Percentiles rank a stretch among this genome's conserved stretches.
Conservation (phyloP, 2,329 filamentous ascomycete species). For the Blastomyces parvus region DNA sequence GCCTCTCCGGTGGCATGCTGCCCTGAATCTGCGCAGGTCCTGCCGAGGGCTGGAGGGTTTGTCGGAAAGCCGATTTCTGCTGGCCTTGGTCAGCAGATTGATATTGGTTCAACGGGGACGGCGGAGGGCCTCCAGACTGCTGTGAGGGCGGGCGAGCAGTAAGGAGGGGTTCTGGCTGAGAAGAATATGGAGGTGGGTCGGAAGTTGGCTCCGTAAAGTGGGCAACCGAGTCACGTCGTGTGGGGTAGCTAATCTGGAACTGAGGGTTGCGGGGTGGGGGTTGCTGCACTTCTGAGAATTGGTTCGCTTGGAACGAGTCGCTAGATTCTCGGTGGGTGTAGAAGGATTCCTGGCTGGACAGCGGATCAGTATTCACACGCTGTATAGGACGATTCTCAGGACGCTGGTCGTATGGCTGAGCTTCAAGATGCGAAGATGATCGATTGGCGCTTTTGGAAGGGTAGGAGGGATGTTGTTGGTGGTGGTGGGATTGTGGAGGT, state of each 20-base stretch:
- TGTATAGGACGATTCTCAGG: conserved; percentile 17
- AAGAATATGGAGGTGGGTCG: conserved; percentile 14
- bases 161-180: conserved; percentile 19
- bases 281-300: conserved; percentile 16
- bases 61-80: conserved; percentile 16
- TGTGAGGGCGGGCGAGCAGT: conserved; percentile 27
- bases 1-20: conserved; percentile 15
- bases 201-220: conserved; percentile 16
- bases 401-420: conserved; percentile 13
- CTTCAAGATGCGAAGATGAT: conserved; percentile 16
- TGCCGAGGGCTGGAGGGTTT: conserved; percentile 15
- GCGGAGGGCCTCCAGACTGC: conserved; percentile 29
- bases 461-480: conserved; percentile 12
- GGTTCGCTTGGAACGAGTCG: conserved; percentile 17
- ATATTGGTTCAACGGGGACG: conserved; percentile 23
- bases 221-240: conserved; percentile 20
- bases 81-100: conserved; percentile 18
- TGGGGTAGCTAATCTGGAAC: conserved; percentile 20
- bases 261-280: conserved; percentile 15
- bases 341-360: conserved; percentile 14
- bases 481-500: conserved; percentile 9
- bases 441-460: conserved; percentile 15
- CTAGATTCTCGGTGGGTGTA: conserved; percentile 18
- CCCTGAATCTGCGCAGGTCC: conserved; percentile 11
- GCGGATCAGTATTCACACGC: conserved; percentile 16